A percentile compares a stretch with the other conserved stretches of the same genome.
Evolutionary conservation across 2,329 filamentous ascomycete genomes (phyloP).

Genomic region (Neoascochyta sp.): DNA sequence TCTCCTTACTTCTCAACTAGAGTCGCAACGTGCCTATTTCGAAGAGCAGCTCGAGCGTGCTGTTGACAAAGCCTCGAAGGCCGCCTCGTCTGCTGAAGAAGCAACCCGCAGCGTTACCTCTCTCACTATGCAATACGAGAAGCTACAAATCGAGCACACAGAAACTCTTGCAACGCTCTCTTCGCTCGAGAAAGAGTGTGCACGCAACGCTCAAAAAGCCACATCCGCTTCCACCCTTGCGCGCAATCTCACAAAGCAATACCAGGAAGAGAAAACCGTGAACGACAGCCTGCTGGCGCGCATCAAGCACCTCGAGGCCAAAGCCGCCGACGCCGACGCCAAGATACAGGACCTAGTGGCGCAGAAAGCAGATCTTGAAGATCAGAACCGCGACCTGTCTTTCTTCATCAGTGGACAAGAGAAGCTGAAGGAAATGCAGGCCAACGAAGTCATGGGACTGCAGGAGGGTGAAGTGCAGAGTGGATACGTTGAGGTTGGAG

Average conservation of each 20-base stretch:
- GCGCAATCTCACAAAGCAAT: constrained; percentile 67
- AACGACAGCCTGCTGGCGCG: constrained; percentile 75
- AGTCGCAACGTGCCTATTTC: constrained; percentile 89
- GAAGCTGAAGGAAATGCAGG: constrained; percentile 68
- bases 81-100: constrained; percentile 62
- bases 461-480: constrained; percentile 60
- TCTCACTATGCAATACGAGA: constrained; percentile 49
- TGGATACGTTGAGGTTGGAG: constrained; percentile 31
- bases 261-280: constrained; percentile 83
- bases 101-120: constrained; percentile 51
- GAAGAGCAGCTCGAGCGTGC: constrained; percentile 88
- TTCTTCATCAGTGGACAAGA: constrained; percentile 85
- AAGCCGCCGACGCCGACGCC: constrained; percentile 54
- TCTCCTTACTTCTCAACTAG: constrained; percentile 85
- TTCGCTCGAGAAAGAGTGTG: constrained; percentile 67
- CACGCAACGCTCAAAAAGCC: constrained; percentile 53
- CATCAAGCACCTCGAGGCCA: constrained; percentile 66
- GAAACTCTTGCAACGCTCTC: constrained; percentile 57
- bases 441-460: constrained; percentile 65
- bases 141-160: constrained; percentile 54
- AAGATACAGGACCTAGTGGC: constrained; percentile 40
- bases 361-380: constrained; percentile 69
- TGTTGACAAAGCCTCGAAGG: constrained; percentile 80
- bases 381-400: constrained; percentile 80
- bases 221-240: constrained; percentile 73